Percentiles rank a stretch among this genome's conserved stretches.
phyloP scores from a whole-genome alignment of 2,329 filamentous ascomycete species.

The Fusarium staphyleae region DNA sequence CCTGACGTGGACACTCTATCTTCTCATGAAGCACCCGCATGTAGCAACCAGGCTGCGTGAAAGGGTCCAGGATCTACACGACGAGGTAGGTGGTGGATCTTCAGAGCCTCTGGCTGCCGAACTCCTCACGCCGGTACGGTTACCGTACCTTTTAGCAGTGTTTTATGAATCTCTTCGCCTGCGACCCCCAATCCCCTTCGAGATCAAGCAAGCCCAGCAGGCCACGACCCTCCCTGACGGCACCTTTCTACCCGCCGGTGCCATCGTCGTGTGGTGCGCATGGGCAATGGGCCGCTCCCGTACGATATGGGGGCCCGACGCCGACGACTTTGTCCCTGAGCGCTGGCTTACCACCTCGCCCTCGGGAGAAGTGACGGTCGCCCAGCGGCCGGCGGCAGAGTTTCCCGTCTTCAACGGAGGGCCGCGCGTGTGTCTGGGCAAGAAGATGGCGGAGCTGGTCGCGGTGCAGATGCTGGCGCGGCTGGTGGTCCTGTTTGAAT shows the following conservation, averaged over 20 bases:
- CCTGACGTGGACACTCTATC: conserved; percentile 69
- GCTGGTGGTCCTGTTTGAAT: conserved; percentile 59
- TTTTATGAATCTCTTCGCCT: conserved; percentile 69
- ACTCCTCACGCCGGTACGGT: conserved; percentile 50
- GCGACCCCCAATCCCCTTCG: conserved; percentile 70
- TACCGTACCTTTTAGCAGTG: conserved; percentile 66
- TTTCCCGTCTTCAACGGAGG: conserved; percentile 72
- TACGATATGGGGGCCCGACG: conserved; percentile 63
- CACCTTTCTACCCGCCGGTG: conserved; percentile 60
- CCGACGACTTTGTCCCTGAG: conserved; percentile 62
- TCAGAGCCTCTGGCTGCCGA: conserved; percentile 26
- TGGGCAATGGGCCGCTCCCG: conserved; percentile 69
- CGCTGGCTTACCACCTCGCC: conserved; percentile 57
- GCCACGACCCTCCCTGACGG: conserved; percentile 65
- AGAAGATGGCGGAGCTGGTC: conserved; percentile 69
- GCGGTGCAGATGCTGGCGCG: conserved; percentile 63
- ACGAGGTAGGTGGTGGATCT: background rate
- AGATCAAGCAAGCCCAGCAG: conserved; percentile 66
- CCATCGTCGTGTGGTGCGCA: conserved; percentile 68
- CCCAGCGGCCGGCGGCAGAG: conserved; percentile 57
- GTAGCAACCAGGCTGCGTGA: conserved; percentile 51
- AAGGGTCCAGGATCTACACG: conserved; percentile 47
- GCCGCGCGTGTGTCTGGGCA: conserved; percentile 66
- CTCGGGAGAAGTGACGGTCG: conserved; percentile 47
- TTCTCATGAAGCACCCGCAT: conserved; percentile 60